phyloP scores from a whole-genome alignment of 139 green algal species.

The Ostreobium quekettii region DNA sequence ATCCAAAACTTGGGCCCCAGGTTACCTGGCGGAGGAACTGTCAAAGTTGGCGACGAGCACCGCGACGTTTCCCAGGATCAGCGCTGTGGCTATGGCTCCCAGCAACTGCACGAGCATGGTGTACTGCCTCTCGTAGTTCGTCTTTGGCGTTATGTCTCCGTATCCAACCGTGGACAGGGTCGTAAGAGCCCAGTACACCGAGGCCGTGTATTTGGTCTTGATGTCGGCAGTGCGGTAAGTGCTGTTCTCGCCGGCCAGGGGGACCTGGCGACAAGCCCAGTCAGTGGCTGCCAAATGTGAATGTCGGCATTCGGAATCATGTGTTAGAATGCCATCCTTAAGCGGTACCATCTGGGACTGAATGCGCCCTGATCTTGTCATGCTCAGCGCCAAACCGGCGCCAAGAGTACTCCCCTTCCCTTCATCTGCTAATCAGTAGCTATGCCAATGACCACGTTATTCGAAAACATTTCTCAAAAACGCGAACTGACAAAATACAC shows the following conservation, averaged over 20 bases:
- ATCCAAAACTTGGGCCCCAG: too few relatives aligned
- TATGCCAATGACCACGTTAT: too few relatives aligned
- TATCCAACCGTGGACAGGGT: constrained; percentile 27
- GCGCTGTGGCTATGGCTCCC: constrained; percentile 6
- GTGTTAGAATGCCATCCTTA: too few relatives aligned
- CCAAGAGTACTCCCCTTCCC: too few relatives aligned
- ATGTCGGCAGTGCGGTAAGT: constrained; percentile 14
- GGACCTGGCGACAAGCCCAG: constrained; percentile 6
- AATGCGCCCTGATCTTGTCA: too few relatives aligned
- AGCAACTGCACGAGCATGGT: constrained; percentile 16
- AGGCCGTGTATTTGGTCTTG: constrained; percentile 18
- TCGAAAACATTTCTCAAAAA: too few relatives aligned
- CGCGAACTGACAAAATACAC: too few relatives aligned
- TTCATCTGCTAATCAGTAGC: too few relatives aligned
- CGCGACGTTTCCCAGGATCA: constrained; percentile 19
- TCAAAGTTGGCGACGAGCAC: constrained; percentile 18
- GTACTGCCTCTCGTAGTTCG: constrained; percentile 23
- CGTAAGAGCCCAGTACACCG: constrained; percentile 25
- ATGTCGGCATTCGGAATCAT: too few relatives aligned
- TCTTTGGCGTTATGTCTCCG: constrained; percentile 24
- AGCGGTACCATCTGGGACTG: too few relatives aligned
- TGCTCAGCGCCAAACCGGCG: too few relatives aligned
- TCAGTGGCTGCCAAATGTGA: too few relatives aligned
- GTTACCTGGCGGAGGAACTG: constrained; percentile 11
- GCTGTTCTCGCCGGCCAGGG: not conserved